A percentile compares a stretch with the other conserved stretches of the same genome.
Conservation (phyloP, 331 rosid genomes). For the Malus hybrid region DNA sequence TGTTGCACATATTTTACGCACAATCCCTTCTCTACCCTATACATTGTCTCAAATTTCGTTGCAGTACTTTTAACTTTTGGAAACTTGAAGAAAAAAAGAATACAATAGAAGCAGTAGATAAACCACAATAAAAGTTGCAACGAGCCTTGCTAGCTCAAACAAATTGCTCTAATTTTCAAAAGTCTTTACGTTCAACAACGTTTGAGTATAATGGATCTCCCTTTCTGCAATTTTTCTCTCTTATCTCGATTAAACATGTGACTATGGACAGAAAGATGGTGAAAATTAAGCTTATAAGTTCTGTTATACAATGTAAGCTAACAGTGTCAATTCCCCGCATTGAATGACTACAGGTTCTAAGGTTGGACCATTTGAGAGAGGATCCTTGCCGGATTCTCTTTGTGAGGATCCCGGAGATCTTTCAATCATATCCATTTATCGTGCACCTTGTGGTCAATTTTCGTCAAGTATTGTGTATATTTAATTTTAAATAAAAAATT, state of each 20-base stretch:
- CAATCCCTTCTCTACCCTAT: not conserved
- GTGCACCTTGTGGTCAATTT: fast-evolving
- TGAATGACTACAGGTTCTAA: not conserved
- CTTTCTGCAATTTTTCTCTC: not conserved
- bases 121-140: not conserved
- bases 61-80: not conserved
- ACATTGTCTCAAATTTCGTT: not conserved
- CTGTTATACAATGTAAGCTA: not conserved
- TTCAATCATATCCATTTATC: too few relatives aligned
- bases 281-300: not conserved
- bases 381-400: too few relatives aligned
- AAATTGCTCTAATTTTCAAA: not conserved
- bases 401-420: too few relatives aligned
- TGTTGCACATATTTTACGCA: not conserved
- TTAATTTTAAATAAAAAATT: too few relatives aligned
- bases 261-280: not conserved
- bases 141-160: not conserved
- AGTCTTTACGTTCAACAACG: constrained; percentile 13
- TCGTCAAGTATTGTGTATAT: too few relatives aligned
- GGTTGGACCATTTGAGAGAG: not conserved
- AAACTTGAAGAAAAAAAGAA: not conserved
- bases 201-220: not conserved
- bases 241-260: not conserved
- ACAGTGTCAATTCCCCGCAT: not conserved
- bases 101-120: not conserved